Conservation (phyloP, 2,329 filamentous ascomycete genomes). For the Ustilaginoidea virens region DNA sequence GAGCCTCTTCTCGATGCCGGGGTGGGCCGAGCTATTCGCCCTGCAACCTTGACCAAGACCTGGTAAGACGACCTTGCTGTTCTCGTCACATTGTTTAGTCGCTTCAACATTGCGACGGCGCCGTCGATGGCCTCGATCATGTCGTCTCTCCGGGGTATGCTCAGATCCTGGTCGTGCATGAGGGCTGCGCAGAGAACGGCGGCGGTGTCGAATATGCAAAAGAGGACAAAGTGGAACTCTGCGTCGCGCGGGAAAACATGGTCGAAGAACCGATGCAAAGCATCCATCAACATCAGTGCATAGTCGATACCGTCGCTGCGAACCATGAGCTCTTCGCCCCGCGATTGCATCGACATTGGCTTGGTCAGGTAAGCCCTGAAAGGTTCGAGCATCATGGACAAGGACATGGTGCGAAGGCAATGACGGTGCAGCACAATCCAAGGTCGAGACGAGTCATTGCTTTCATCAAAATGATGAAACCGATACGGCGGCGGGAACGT, state of each 20-base stretch:
- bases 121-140: conserved; percentile 22
- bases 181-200: conserved; percentile 34
- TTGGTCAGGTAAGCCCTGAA: conserved; percentile 29
- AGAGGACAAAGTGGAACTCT: conserved; percentile 33
- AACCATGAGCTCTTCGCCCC: conserved; percentile 19
- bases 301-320: conserved; percentile 26
- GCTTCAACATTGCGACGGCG: conserved; percentile 19
- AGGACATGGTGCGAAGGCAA: conserved; percentile 27
- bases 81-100: conserved; percentile 14
- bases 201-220: conserved; percentile 34
- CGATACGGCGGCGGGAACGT: conserved; percentile 25
- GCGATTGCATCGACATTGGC: conserved; percentile 12
- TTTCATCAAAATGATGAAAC: conserved; percentile 23
- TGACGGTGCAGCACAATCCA: conserved; percentile 30
- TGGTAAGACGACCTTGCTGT: conserved; percentile 17
- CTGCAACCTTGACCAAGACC: conserved; percentile 15
- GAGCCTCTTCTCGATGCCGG: conserved; percentile 2
- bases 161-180: conserved; percentile 28
- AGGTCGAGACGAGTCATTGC: conserved; percentile 21
- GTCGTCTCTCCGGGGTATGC: conserved; percentile 23
- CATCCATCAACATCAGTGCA: conserved; percentile 25
- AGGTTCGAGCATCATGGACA: conserved; percentile 28
- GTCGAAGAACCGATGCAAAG: conserved; percentile 25
- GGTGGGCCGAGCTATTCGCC: conserved; percentile 6
- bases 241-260: conserved; percentile 27